Evolutionary conservation across 176 grass and related monocot species (phyloP).

Genomic region (Oryza australiensis): DNA sequence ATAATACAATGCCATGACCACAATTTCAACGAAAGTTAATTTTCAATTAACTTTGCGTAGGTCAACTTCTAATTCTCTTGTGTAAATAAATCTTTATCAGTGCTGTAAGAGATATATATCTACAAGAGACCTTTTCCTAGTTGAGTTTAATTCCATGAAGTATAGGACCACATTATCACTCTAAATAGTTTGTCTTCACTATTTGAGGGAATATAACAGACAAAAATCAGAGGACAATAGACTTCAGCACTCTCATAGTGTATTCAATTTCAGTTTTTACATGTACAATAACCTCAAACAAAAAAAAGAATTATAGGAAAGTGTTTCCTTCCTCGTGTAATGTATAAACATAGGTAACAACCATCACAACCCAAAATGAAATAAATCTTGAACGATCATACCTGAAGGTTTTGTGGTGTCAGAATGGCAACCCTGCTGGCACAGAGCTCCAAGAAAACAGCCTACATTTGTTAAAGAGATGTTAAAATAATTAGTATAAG

Average conservation of each 20-base stretch:
- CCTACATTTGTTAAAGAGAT: constrained; percentile 49
- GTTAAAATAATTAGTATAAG: constrained; percentile 9
- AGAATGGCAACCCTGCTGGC: constrained; percentile 72
- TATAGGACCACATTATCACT: background rate
- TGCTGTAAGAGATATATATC: background rate
- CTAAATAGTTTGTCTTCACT: background rate
- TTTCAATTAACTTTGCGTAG: background rate
- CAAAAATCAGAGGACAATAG: background rate
- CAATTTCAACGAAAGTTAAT: background rate
- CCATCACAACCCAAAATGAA: background rate
- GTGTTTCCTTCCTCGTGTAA: background rate
- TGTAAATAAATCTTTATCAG: background rate
- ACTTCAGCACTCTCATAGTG: background rate
- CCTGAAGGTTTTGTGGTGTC: constrained; percentile 80
- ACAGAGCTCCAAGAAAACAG: constrained; percentile 95
- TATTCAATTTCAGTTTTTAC: background rate
- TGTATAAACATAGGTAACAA: background rate
- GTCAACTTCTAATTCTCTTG: background rate
- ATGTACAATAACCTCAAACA: background rate
- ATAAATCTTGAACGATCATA: constrained; percentile 32
- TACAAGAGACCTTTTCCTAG: background rate
- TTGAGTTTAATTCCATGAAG: background rate
- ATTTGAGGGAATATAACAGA: background rate
- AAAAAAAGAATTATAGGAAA: background rate
- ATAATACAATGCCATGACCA: background rate